A percentile compares a stretch with the other conserved stretches of the same genome.
These are phyloP conservation scores for Dothidotthia symphoricarpi DNA, from an alignment of 2,329 filamentous ascomycete genomes.

Conservation along the genomic window DNA sequence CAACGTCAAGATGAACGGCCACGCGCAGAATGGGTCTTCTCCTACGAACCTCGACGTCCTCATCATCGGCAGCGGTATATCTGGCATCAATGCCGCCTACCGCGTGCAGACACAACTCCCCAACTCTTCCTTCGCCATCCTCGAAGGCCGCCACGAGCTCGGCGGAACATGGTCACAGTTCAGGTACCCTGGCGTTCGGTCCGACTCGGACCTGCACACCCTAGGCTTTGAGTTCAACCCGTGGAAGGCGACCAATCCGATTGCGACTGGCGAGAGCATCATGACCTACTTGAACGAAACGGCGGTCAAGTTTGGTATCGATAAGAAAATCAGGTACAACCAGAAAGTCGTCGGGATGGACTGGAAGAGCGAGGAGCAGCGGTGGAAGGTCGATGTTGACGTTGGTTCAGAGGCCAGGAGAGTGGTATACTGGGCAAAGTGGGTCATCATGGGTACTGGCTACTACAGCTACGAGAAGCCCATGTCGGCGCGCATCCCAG, in stretches of 20 bases:
- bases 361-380: conserved; percentile 51
- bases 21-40: conserved; percentile 6
- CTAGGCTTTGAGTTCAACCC: conserved; percentile 66
- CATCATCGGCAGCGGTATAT: conserved; percentile 71
- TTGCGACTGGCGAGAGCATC: conserved; percentile 48
- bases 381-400: conserved; percentile 42
- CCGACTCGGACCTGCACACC: conserved; percentile 51
- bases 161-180: conserved; percentile 81
- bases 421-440: conserved; percentile 45
- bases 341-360: conserved; percentile 45
- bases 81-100: conserved; percentile 73
- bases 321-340: conserved; percentile 47
- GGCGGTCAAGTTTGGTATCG: conserved; percentile 46
- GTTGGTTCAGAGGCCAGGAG: conserved; percentile 32
- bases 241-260: conserved; percentile 56
- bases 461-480: conserved; percentile 73
- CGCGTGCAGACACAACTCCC: conserved; percentile 63
- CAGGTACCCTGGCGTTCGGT: conserved; percentile 67
- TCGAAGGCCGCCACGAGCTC: conserved; percentile 64
- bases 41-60: conserved; percentile 46
- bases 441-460: conserved; percentile 61
- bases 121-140: conserved; percentile 59
- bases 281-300: conserved; percentile 47
- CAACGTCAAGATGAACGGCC: conserved; percentile 21
- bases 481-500: conserved; percentile 61